Evolutionary conservation across 495 filamentous ascomycete genomes (phyloP).

Genomic region (Tuber aestivum): DNA sequence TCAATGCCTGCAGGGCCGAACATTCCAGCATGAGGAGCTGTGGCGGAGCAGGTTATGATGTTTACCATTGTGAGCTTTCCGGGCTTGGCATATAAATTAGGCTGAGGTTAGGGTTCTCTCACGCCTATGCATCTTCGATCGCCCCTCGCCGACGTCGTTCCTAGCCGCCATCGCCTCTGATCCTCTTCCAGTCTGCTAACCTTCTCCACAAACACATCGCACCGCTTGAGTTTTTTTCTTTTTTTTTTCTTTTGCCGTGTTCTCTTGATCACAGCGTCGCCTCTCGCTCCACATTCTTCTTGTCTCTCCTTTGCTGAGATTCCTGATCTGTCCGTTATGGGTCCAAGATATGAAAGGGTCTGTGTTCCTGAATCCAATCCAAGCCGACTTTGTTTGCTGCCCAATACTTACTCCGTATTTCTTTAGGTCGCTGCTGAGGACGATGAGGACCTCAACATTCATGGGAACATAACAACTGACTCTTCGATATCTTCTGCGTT

Average conservation of each 20-base stretch:
- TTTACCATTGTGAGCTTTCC: too few relatives aligned
- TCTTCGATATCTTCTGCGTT: slow-evolving; percentile 45
- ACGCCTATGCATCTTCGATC: not conserved
- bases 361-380: slow-evolving; percentile 20
- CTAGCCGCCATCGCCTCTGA: not conserved
- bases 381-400: not conserved
- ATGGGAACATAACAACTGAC: slow-evolving; percentile 32
- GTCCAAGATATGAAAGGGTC: slow-evolving; percentile 41
- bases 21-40: not conserved
- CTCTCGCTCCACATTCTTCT: slow-evolving; percentile 8
- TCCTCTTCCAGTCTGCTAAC: not conserved
- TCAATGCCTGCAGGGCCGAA: not conserved
- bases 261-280: slow-evolving; percentile 14
- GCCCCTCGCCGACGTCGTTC: not conserved
- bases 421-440: slow-evolving; percentile 28
- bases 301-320: slow-evolving; percentile 10
- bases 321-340: slow-evolving; percentile 26
- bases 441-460: slow-evolving; percentile 41
- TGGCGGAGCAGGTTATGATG: not conserved
- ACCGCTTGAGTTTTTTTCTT: not conserved
- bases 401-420: not conserved
- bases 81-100: not conserved
- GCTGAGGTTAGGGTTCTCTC: not conserved
- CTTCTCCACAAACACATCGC: not conserved
- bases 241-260: slow-evolving; percentile 15